Conservation (phyloP, 2,329 filamentous ascomycete genomes). For the Phyllosticta capitalensis region DNA sequence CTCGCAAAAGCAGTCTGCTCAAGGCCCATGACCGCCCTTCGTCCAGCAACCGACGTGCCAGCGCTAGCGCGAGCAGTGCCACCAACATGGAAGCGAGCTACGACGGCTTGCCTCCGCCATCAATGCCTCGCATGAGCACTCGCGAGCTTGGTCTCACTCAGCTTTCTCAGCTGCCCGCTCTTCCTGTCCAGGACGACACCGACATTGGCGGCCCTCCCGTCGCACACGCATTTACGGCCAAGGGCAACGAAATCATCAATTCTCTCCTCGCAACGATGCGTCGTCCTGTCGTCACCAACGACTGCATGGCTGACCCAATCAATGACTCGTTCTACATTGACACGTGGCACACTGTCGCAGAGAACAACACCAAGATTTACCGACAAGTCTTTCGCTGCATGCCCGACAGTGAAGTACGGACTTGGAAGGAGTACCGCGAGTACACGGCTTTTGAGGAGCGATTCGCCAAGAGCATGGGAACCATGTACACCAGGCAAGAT, state of each 20-base stretch:
- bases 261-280: constrained; percentile 56
- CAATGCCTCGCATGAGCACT: constrained; percentile 51
- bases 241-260: constrained; percentile 40
- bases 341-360: constrained; percentile 76
- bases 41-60: constrained; percentile 24
- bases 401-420: constrained; percentile 88
- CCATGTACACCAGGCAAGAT: constrained; percentile 43
- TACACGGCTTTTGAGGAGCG: constrained; percentile 67
- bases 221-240: constrained; percentile 41
- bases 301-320: constrained; percentile 91
- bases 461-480: constrained; percentile 56
- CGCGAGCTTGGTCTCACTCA: constrained; percentile 59
- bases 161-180: constrained; percentile 58
- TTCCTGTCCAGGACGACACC: constrained; percentile 65
- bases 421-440: constrained; percentile 88
- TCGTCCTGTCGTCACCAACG: constrained; percentile 65
- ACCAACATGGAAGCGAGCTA: constrained; percentile 25
- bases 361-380: constrained; percentile 93
- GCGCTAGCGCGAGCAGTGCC: constrained; percentile 21
- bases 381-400: constrained; percentile 91
- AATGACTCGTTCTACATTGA: constrained; percentile 75
- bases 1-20: constrained; percentile 36
- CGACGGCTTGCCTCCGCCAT: constrained; percentile 50
- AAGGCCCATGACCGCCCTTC: constrained; percentile 16
- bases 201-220: constrained; percentile 71